A percentile compares a stretch with the other conserved stretches of the same genome.
Conservation (phyloP, 2,329 filamentous ascomycete genomes). For the Ophiostoma sp. region DNA sequence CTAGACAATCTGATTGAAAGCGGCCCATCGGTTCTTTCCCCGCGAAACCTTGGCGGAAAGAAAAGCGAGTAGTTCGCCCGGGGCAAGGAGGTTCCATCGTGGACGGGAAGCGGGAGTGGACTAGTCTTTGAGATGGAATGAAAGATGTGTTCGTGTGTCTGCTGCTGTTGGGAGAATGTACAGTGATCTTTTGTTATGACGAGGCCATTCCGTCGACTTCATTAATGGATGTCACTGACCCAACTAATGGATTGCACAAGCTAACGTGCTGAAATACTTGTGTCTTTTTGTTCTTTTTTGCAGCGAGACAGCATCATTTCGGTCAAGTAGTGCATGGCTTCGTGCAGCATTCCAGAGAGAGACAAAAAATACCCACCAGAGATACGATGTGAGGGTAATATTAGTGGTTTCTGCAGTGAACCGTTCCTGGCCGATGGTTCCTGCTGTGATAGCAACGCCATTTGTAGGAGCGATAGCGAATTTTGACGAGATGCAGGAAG, state of each 20-base stretch:
- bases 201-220: not conserved
- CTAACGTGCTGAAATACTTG: not conserved
- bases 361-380: not conserved
- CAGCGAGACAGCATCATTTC: not conserved
- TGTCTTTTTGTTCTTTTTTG: not conserved
- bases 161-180: not conserved
- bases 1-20: not conserved
- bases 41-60: not conserved
- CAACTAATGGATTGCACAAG: not conserved
- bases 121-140: not conserved
- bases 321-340: not conserved
- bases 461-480: not conserved
- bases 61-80: not conserved
- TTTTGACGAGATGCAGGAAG: not conserved
- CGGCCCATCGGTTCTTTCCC: constrained; percentile 9
- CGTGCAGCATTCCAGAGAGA: not conserved
- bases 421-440: not conserved
- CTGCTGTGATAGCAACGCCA: not conserved
- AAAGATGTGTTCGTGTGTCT: not conserved
- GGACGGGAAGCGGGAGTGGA: not conserved
- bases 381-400: not conserved
- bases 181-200: not conserved
- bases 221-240: not conserved
- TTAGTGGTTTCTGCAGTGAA: not conserved
- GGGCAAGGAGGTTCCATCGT: not conserved